Evolutionary conservation across 208 protist species (phyloP).

Genomic region (Leishmania martiniquensis): DNA sequence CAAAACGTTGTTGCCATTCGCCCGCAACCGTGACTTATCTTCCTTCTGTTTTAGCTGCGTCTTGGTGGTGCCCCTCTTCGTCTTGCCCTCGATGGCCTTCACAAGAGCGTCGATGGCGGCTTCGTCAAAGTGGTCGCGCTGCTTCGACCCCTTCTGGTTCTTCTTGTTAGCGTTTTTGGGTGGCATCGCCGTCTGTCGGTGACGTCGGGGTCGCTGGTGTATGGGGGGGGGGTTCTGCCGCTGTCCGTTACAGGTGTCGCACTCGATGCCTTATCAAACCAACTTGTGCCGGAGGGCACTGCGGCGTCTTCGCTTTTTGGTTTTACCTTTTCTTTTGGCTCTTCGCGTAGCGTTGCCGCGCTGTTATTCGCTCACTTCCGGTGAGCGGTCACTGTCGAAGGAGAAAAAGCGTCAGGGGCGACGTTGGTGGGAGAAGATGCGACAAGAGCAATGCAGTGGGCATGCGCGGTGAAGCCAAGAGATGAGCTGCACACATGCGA

Average conservation of each 20-base stretch:
- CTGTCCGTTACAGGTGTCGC: not conserved
- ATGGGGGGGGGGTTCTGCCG: not conserved
- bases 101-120: conserved; percentile 65
- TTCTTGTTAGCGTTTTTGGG: conserved; percentile 36
- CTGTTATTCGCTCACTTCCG: no score
- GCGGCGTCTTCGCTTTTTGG: not conserved
- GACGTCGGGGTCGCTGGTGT: not conserved
- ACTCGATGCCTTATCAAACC: no score
- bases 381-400: no score
- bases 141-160: conserved; percentile 38
- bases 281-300: no score
- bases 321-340: no score
- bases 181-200: conserved; percentile 20
- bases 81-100: conserved; percentile 64
- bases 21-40: conserved; percentile 44
- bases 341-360: no score
- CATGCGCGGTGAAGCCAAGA: no score
- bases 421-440: no score
- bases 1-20: conserved; percentile 35
- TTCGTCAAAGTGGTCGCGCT: conserved; percentile 37
- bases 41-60: conserved; percentile 50
- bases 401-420: no score
- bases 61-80: conserved; percentile 77
- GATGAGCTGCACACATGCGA: no score
- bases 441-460: no score